Evolutionary conservation across 2,329 filamentous ascomycete genomes (phyloP), one percentile per base, ranked within the genome.

Genomic region (Chaetomiaceae sp.): DNA sequence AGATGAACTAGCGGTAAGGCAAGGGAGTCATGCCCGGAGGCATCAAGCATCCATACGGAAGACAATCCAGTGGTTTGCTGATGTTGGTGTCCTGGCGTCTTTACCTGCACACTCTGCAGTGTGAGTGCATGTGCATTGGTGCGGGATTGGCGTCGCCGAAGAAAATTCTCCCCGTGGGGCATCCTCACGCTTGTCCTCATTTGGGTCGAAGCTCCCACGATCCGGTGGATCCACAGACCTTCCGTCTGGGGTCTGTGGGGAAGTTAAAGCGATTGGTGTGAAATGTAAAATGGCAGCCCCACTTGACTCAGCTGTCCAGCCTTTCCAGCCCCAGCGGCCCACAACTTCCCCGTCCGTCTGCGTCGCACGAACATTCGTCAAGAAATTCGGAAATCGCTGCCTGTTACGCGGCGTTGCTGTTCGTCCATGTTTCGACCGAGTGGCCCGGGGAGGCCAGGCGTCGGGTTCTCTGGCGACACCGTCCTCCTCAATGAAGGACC

Each of bases 101-200:
- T n/a, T n/a, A n/a, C n/a, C n/a, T n/a, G n/a, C n/a, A n/a, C n/a
- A n/a, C n/a, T n/a, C n/a, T n/a, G n/a, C n/a, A n/a, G n/a, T n/a
- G n/a, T n/a, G n/a, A n/a, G n/a, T n/a, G n/a, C n/a, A n/a, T n/a
- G n/a, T 27, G 14, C 48, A 42, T 13, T 25, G 9, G 21, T 5
- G 35, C 5, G 27, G 38, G 27, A 40, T 25, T 46, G 27, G 35
- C 10, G 17, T 21, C 9, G 17, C 38, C 19, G 9, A 39, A 44
- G 44, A 55, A 51, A 56, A 49, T 53, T 53, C 44, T 51, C 53
- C 55, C 55, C 53, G 53, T 57, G 55, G 55, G 52, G 52, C 55
- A 55, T 21, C 6, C 20, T 33, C 21, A 45, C 27, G 39, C 51
- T 53, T 55, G 44, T 23, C 54, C 52, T 21, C 23, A 41, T 53